phyloP scores from a whole-genome alignment of 1,139 yeast species.

The Saccharomyces pastorianus region DNA sequence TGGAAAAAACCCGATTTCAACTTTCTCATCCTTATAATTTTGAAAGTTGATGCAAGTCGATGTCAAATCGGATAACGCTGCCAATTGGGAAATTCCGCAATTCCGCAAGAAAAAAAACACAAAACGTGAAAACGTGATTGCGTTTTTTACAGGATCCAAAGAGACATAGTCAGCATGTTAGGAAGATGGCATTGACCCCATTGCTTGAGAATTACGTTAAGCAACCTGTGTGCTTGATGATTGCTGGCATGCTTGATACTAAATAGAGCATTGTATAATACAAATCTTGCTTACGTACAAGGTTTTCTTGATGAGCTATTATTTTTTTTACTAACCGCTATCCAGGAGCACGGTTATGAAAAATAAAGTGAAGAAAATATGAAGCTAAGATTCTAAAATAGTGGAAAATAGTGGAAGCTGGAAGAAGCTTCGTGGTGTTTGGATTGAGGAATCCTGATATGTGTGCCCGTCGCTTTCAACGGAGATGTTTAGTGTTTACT shows the following conservation, averaged over 20 bases:
- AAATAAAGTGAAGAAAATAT: background rate
- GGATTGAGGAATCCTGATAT: background rate
- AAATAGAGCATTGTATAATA: background rate
- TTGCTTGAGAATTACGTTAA: background rate
- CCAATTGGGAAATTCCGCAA: slow-evolving; percentile 1
- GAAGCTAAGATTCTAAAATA: background rate
- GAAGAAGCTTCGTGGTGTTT: background rate
- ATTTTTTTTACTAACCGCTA: background rate
- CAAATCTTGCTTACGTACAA: background rate
- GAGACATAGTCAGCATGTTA: background rate
- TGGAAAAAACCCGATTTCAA: background rate
- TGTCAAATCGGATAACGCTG: background rate
- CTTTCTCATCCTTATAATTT: background rate
- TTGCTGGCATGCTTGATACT: no score
- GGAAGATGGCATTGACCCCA: background rate
- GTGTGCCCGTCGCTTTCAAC: no score
- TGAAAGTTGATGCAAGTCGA: background rate
- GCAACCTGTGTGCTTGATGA: background rate
- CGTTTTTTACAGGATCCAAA: background rate
- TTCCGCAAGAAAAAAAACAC: background rate
- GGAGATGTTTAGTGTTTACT: no score
- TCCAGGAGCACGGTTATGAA: background rate
- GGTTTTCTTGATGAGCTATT: background rate
- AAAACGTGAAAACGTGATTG: background rate
- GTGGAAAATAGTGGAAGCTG: background rate